Evolutionary conservation across 495 filamentous ascomycete genomes (phyloP), one percentile per base, ranked within the genome.

Genomic region (Acidomyces sp.): DNA sequence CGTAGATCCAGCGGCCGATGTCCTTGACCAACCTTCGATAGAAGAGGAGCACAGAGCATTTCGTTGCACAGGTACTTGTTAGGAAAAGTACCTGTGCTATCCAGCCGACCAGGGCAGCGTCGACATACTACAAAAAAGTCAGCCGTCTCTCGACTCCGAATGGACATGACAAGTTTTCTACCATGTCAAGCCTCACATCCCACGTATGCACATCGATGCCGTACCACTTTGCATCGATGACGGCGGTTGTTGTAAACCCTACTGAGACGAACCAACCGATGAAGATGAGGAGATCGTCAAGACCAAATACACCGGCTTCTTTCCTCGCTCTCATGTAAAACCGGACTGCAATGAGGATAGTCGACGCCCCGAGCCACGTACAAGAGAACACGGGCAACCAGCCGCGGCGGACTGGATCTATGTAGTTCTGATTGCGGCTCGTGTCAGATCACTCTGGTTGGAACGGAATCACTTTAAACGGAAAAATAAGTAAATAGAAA

Each of bases 191-290:
- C 13, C 26, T 7, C 26, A 28, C 26, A 28, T 28, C 26, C 26
- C 53, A 56, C 17, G 52, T 51, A 39, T 56, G 54, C 24, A 46
- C 32, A 32, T 56, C 46, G 20, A 51, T 48, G 6, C 51, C 51
- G 34, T 46, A 52, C 22, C 23, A 15, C 12, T 20, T 5, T 13
- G 2, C 23, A 30, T 27, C 26, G 17, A 45, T 13, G 11, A 18
- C n/a, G n/a, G 34, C 42, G 6, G 21, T 13, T 27, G 42, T 37
- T 7, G 42, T 12, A 13, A 45, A 31, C 3, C 17, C 42, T n/a
- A 31, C 21, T 15, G 42, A 37, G 5, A 39, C 26, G 22, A 45
- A 16, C 24, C 34, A 45, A 16, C 16, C 34, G 4, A 31, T 11
- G 28, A 31, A 13, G 20, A 45, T 45, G 30, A 38, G 34, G n/a